Base-by-base conservation (phyloP, 2,329 filamentous ascomycete species). In the Dactylellina haptotyla region DNA sequence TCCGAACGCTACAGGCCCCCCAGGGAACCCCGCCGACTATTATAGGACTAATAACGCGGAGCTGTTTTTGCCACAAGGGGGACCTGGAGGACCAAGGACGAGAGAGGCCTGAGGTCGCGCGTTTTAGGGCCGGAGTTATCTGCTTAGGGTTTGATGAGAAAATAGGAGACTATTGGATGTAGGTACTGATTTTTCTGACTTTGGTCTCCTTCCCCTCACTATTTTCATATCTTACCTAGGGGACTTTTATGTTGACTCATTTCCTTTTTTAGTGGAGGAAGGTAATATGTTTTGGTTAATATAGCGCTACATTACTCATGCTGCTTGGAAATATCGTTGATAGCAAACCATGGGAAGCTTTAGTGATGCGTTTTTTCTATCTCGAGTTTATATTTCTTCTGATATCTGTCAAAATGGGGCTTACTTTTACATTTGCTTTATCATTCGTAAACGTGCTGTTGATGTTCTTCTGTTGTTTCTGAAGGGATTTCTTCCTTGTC, bases 31-130 rank as follows among this genome's bases (percentile, higher is more conserved):
- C 32, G 75, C 77, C 20, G 76, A 77, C 46, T 78, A 77, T 62
- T 77, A 77, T 39, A 74, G 75, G 39, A 75, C 72, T 25, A 77
- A 75, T 32, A 54, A 54, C 39, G 50, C 30, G 10, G 76, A 77
- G 23, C 57, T 77, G 64, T 77, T 77, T 39, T 65, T 78, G 41
- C 76, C 76, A 18, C 71, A 76, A 18, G 76, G 76, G 46, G 75
- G 65, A n/a, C n/a, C n/a, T 25, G 65, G 76, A 30, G 51, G 41
- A 14, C 18, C 64, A 12, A 56, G 51, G 32, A 48, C 66, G 51
- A 63, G 66, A 20, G 66, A 71, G 25, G 66, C 66, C 48, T 70
- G 26, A 58, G 14, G 32, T 34, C n/a, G n/a, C n/a, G n/a, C n/a
- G n/a, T n/a, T n/a, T 6, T 34, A 26, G 20, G n/a, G 5, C 3